These are phyloP conservation scores for Selenicereus undatus DNA, from an alignment of 148 eudicot species.

Conservation along the genomic window DNA sequence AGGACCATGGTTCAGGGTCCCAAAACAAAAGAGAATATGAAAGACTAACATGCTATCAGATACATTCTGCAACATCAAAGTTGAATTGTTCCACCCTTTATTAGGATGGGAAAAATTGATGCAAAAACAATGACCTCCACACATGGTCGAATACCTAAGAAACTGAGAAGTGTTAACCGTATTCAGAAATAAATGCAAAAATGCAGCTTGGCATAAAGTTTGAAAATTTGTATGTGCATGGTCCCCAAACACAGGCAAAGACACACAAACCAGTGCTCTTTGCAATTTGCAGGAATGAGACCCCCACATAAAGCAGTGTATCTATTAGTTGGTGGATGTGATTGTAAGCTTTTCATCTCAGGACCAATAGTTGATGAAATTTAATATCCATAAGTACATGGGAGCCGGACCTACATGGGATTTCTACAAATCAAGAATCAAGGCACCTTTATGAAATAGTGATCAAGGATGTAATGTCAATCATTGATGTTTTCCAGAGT, in stretches of 20 bases:
- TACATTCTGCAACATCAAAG: not conserved
- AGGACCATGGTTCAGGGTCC: not conserved
- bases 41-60: not conserved
- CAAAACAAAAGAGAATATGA: not conserved
- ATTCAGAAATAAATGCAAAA: not conserved
- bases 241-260: conserved; percentile 1
- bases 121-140: not conserved
- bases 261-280: not conserved
- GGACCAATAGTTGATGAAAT: not conserved
- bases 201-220: not conserved
- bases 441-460: not conserved
- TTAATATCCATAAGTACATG: not conserved
- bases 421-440: not conserved
- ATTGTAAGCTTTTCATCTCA: not conserved
- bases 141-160: not conserved
- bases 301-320: not conserved
- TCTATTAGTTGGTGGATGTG: not conserved
- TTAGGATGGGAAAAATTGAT: not conserved
- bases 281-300: conserved; percentile 1
- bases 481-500: not conserved
- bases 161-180: not conserved
- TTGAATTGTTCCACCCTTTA: not conserved
- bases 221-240: not conserved
- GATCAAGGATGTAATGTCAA: not conserved
- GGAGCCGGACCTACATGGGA: not conserved